phyloP scores from a whole-genome alignment of 805 yeast genomes.

The Limtongia smithiae region DNA sequence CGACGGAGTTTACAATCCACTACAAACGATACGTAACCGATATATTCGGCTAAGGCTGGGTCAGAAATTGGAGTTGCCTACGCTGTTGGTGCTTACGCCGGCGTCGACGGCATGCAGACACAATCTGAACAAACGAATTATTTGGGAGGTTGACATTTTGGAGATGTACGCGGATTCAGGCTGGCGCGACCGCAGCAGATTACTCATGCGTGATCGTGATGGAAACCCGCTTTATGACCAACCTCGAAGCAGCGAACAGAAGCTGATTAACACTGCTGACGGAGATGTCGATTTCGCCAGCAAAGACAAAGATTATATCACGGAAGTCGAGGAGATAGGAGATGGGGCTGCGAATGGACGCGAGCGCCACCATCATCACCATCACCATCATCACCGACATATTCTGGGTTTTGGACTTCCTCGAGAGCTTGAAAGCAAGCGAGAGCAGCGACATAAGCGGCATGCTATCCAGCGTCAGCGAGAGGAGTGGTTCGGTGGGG shows the following conservation, averaged over 20 bases:
- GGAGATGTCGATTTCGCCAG: not conserved
- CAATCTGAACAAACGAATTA: slow-evolving; percentile 5
- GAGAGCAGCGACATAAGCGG: too few relatives aligned
- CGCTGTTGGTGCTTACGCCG: slow-evolving; percentile 9
- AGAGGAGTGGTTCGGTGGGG: too few relatives aligned
- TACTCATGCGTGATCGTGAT: slow-evolving; percentile 19
- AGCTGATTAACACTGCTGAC: not conserved
- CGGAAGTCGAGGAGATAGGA: not conserved
- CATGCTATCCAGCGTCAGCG: too few relatives aligned
- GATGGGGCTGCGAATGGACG: too few relatives aligned
- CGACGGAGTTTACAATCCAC: slow-evolving; percentile 29
- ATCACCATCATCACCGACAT: too few relatives aligned
- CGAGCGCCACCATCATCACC: too few relatives aligned
- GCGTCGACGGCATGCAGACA: slow-evolving; percentile 19
- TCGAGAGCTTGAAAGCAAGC: too few relatives aligned
- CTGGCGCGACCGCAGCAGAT: slow-evolving; percentile 27
- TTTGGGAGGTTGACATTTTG: slow-evolving; percentile 27
- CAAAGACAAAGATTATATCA: too few relatives aligned
- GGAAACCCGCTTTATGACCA: slow-evolving; percentile 15
- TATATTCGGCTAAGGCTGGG: slow-evolving; percentile 9
- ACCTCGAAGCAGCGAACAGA: not conserved
- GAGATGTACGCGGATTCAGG: slow-evolving; percentile 27
- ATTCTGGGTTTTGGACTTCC: too few relatives aligned
- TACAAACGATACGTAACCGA: slow-evolving; percentile 27
- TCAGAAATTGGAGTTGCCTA: slow-evolving; percentile 8